Percentiles rank a stretch among this genome's conserved stretches.
phyloP scores from a whole-genome alignment of 371 early-diverging fungal genomes.

The Blyttiomyces sp. region DNA sequence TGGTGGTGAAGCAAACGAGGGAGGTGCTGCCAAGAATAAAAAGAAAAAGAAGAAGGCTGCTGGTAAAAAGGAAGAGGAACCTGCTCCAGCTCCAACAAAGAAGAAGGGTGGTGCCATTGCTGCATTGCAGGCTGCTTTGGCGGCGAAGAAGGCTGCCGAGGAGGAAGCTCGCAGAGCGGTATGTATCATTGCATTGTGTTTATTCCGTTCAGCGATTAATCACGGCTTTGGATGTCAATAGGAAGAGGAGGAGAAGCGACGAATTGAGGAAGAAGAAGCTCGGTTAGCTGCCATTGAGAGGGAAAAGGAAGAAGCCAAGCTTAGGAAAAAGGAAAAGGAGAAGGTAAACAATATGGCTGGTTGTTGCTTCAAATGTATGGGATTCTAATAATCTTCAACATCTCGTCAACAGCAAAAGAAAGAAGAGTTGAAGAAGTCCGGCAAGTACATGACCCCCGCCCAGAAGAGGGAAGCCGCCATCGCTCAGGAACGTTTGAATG shows the following conservation, averaged over 20 bases:
- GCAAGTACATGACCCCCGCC: slow-evolving; percentile 89
- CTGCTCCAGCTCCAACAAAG: slow-evolving; percentile 22
- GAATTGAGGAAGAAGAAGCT: slow-evolving; percentile 45
- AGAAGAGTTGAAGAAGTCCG: slow-evolving; percentile 88
- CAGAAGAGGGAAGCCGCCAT: slow-evolving; percentile 82
- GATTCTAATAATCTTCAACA: background rate
- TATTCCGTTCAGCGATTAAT: background rate
- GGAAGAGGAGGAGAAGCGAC: slow-evolving; percentile 53
- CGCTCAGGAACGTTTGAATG: slow-evolving; percentile 72
- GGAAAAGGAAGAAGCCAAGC: slow-evolving; percentile 60
- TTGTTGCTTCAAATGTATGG: background rate
- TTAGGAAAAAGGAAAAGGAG: slow-evolving; percentile 70
- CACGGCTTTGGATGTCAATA: slow-evolving; percentile 28
- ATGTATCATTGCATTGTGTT: slow-evolving; percentile 1
- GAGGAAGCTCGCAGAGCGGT: slow-evolving; percentile 45
- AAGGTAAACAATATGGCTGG: slow-evolving; percentile 26
- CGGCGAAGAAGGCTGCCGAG: slow-evolving; percentile 58
- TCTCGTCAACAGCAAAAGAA: slow-evolving; percentile 55
- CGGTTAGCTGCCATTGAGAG: slow-evolving; percentile 52
- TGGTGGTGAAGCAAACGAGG: slow-evolving; percentile 26
- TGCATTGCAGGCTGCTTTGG: slow-evolving; percentile 67
- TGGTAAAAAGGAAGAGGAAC: slow-evolving; percentile 15
- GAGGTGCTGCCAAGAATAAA: slow-evolving; percentile 32
- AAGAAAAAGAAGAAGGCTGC: slow-evolving; percentile 30
- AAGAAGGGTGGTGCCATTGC: slow-evolving; percentile 40